These are phyloP conservation scores for Lagenidium sp. DNA, from an alignment of 352 stramenopile species.

Conservation along the genomic window DNA sequence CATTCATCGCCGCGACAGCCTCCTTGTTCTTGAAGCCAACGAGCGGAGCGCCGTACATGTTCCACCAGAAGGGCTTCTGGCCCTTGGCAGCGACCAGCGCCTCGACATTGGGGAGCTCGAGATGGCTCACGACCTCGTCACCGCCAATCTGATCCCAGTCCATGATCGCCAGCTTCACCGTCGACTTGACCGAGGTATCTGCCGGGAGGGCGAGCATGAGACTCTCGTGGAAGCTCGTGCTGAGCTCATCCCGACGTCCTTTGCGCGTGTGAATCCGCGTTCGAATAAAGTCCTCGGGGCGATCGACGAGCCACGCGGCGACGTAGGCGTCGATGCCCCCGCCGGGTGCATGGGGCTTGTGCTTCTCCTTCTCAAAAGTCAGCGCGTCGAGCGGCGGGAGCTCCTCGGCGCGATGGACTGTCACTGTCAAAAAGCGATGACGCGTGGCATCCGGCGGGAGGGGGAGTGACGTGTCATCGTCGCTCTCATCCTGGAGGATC, in stretches of 20 bases:
- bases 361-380: conserved; percentile 36
- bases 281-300: conserved; percentile 30
- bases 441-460: conserved; percentile 31
- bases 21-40: conserved; percentile 36
- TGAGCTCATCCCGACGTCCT: conserved; percentile 46
- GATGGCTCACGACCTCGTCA: conserved; percentile 51
- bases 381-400: conserved; percentile 51
- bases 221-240: conserved; percentile 54
- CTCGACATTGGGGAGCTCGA: conserved; percentile 33
- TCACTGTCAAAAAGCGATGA: conserved; percentile 48
- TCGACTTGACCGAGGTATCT: conserved; percentile 10
- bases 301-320: conserved; percentile 19
- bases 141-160: conserved; percentile 60
- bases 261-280: conserved; percentile 64
- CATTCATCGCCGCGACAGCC: conserved; percentile 49
- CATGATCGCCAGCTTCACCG: conserved; percentile 43
- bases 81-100: conserved; percentile 16
- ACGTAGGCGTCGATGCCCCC: conserved; percentile 70
- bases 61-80: conserved; percentile 54
- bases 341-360: conserved; percentile 16
- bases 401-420: conserved; percentile 53
- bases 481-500: conserved; percentile 1
- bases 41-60: conserved; percentile 63
- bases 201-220: conserved; percentile 36
- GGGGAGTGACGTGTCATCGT: conserved; percentile 18